A percentile compares a stretch with the other conserved stretches of the same genome.
Conservation (phyloP, 257 asterid species). For the Nicotiana obtusifolia region DNA sequence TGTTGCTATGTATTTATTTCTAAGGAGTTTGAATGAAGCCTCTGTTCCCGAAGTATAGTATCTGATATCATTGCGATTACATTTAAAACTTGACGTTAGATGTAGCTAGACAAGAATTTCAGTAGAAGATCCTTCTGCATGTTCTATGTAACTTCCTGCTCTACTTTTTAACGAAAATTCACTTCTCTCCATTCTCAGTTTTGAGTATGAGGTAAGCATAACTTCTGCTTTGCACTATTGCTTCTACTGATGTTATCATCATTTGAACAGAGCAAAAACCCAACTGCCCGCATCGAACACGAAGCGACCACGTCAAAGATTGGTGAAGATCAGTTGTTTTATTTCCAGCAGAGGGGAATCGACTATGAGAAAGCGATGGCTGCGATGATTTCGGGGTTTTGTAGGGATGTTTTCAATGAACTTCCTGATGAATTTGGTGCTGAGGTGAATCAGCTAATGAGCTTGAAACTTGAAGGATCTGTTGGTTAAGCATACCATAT, state of each 20-base stretch:
- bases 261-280: conserved; percentile 53
- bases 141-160: neutral
- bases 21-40: neutral
- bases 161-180: neutral
- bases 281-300: conserved; percentile 67
- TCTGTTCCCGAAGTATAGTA: neutral
- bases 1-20: neutral
- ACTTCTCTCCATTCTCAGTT: neutral
- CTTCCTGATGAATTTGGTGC: conserved; percentile 95
- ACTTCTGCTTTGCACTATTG: neutral
- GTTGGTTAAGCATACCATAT: conserved; percentile 48
- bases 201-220: neutral
- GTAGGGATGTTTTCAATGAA: conserved; percentile 80
- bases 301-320: conserved; percentile 93
- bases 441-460: conserved; percentile 91
- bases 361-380: conserved; percentile 94
- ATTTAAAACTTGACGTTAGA: neutral
- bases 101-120: neutral
- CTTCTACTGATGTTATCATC: conserved; percentile 2
- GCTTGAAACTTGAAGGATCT: conserved; percentile 92
- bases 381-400: conserved; percentile 93
- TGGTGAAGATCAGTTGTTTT: conserved; percentile 88
- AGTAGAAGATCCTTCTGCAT: neutral
- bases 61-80: neutral
- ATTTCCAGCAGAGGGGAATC: conserved; percentile 92